Evolutionary conservation across 1,284 basidiomycete species (phyloP), one percentile per base, ranked within the genome.

Genomic region (Melampsora americana): DNA sequence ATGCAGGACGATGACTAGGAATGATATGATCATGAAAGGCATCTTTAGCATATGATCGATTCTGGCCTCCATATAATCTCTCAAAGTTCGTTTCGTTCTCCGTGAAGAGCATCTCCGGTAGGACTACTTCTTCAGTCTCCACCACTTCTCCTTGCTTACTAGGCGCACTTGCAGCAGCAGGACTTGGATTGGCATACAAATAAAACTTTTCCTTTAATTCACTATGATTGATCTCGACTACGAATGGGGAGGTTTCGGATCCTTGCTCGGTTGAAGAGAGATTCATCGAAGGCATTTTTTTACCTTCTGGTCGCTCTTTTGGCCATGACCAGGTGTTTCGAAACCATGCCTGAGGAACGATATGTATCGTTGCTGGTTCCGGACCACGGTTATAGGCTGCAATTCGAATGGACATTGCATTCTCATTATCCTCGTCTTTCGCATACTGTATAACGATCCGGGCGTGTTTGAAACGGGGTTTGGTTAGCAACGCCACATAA

Each of bases 1-100:
- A 69, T 42, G 80, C 83, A 5, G 90, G 90, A 70, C 92, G 89
- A 83, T 97, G 95, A 18, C 86, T 86, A 3, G 89, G 89, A 78
- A 98, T 89, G 83, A 98, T 92, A 82, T 98, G 92, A 83, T 98
- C 95, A 82, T 99, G 94, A 87, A 99, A 98, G n/a, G 91, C 95
- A 81, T 99, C 95, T 85, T 99, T 99, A 81, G 92, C 92, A 82
- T 90, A 95, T 1, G 88, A 87, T 0, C 89, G 89, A 85, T 98
- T 97, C 80, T 88, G 85, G 30, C 92, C 94, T 46, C 90, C 90
- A 83, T 97, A 99, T 44, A 99, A 86, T 77, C 95, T 88, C 71
- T 88, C 87, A 83, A 90, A 95, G 86, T 99, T 99, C 78, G 95
- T 97, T 83, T 98, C 92, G 84, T 98, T 99, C 82, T 98, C 93